Evolutionary conservation across 805 yeast genomes (phyloP).

Genomic region (Saccharomycopsis sp.): DNA sequence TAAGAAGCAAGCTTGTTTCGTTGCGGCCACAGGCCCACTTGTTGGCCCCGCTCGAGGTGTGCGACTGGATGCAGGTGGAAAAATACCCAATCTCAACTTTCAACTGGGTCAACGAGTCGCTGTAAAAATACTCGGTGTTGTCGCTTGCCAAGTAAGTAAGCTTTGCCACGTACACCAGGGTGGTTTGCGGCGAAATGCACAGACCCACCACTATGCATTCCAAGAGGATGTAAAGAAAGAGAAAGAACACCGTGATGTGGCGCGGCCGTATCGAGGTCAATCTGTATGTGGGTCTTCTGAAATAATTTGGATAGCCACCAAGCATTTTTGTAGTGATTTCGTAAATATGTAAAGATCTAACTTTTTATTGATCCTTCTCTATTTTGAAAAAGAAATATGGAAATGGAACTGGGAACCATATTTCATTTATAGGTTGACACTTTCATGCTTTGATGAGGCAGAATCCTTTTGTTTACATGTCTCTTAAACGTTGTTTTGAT

Average conservation of each 20-base stretch:
- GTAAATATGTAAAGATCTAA: no score
- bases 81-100: conserved; percentile 20
- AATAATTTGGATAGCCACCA: no score
- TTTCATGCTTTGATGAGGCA: no score
- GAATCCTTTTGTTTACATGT: no score
- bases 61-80: conserved; percentile 16
- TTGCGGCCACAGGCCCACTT: conserved; percentile 17
- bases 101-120: conserved; percentile 11
- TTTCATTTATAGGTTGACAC: no score
- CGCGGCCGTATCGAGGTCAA: conserved; percentile 10
- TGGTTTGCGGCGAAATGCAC: conserved; percentile 16
- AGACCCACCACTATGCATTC: conserved; percentile 21
- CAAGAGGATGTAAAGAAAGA: conserved; percentile 18
- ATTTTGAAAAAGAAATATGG: no score
- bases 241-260: conserved; percentile 19
- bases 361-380: no score
- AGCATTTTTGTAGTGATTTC: no score
- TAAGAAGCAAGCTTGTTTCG: conserved; percentile 10
- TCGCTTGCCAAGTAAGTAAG: conserved; percentile 16
- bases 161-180: conserved; percentile 17
- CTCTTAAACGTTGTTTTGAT: no score
- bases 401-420: no score
- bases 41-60: conserved; percentile 3
- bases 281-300: no score
- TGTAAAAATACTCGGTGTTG: conserved; percentile 17